Conservation (phyloP, 352 stramenopile genomes). For the Hyaloperonospora brassicae region DNA sequence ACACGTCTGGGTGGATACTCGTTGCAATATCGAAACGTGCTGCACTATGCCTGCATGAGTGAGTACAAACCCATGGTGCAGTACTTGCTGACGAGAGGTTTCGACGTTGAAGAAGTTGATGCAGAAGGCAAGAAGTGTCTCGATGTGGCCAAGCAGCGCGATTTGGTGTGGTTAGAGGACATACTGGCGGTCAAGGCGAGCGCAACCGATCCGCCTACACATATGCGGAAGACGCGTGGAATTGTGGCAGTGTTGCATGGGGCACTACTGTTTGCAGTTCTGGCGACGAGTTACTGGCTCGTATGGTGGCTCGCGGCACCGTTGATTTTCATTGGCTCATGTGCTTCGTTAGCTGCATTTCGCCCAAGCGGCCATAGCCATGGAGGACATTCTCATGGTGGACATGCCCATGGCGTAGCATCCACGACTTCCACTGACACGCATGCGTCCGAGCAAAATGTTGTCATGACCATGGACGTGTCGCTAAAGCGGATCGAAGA, state of each 20-base stretch:
- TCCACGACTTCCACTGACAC: slow-evolving; percentile 24
- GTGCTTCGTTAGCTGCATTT: slow-evolving; percentile 42
- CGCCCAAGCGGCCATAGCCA: slow-evolving; percentile 31
- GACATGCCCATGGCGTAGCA: slow-evolving; percentile 37
- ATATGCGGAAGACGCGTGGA: slow-evolving; percentile 45
- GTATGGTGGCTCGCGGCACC: slow-evolving; percentile 63
- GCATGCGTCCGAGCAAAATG: slow-evolving; percentile 47
- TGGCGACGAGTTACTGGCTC: slow-evolving; percentile 57
- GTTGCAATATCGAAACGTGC: slow-evolving; percentile 26
- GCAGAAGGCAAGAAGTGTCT: slow-evolving; percentile 37
- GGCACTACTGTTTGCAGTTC: slow-evolving; percentile 34
- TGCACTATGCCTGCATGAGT: slow-evolving; percentile 56
- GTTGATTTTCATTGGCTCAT: slow-evolving; percentile 46
- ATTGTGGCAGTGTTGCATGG: slow-evolving; percentile 46
- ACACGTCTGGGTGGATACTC: slow-evolving; percentile 29
- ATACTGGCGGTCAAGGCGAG: slow-evolving; percentile 33
- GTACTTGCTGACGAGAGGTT: slow-evolving; percentile 52
- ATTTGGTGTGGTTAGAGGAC: slow-evolving; percentile 42
- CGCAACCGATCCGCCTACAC: slow-evolving; percentile 37
- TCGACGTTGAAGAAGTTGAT: slow-evolving; percentile 42
- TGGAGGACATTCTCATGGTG: slow-evolving; percentile 8
- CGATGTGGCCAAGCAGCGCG: slow-evolving; percentile 31
- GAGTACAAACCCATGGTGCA: slow-evolving; percentile 63
- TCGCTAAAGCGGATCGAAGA: slow-evolving; percentile 24
- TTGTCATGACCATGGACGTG: slow-evolving; percentile 24